phyloP scores from a whole-genome alignment of 352 stramenopile species.

The Thalassiosira gravida region DNA sequence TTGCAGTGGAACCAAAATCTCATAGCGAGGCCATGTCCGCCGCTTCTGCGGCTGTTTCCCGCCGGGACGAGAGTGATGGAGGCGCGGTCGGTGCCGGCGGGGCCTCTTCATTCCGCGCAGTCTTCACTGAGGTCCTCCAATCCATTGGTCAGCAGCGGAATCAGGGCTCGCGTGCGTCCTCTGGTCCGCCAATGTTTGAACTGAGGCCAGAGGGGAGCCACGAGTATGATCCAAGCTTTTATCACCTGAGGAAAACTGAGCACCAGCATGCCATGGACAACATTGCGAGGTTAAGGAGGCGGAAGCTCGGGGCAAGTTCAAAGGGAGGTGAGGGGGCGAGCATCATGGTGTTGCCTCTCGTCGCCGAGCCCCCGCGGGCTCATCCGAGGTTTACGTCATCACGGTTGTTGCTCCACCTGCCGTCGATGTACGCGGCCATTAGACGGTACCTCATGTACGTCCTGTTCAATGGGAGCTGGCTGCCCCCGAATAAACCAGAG shows the following conservation, averaged over 20 bases:
- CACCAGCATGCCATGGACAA: no score
- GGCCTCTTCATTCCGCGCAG: slow-evolving; percentile 65
- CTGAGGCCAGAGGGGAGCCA: slow-evolving; percentile 72
- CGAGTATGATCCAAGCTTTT: no score
- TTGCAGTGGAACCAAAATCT: slow-evolving; percentile 78
- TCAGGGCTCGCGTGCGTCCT: slow-evolving; percentile 65
- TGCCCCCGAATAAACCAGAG: slow-evolving; percentile 74
- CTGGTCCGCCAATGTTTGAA: slow-evolving; percentile 76
- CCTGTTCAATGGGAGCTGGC: slow-evolving; percentile 79
- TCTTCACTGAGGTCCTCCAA: slow-evolving; percentile 79
- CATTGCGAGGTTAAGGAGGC: no score
- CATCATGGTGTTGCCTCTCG: no score
- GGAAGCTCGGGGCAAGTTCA: no score
- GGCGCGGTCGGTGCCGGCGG: slow-evolving; percentile 59
- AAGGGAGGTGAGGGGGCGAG: no score
- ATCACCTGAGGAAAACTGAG: no score
- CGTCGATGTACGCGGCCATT: slow-evolving; percentile 79
- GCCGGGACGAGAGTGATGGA: slow-evolving; percentile 75
- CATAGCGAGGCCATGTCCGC: slow-evolving; percentile 80
- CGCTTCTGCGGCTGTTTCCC: slow-evolving; percentile 70
- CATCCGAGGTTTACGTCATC: slow-evolving; percentile 84
- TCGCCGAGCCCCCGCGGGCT: slow-evolving; percentile 71
- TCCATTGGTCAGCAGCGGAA: slow-evolving; percentile 78
- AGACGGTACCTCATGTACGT: slow-evolving; percentile 81
- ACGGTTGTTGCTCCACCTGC: slow-evolving; percentile 81